Evolutionary conservation across 2,329 filamentous ascomycete genomes (phyloP).

Genomic region (Akanthomyces uredinophilus): DNA sequence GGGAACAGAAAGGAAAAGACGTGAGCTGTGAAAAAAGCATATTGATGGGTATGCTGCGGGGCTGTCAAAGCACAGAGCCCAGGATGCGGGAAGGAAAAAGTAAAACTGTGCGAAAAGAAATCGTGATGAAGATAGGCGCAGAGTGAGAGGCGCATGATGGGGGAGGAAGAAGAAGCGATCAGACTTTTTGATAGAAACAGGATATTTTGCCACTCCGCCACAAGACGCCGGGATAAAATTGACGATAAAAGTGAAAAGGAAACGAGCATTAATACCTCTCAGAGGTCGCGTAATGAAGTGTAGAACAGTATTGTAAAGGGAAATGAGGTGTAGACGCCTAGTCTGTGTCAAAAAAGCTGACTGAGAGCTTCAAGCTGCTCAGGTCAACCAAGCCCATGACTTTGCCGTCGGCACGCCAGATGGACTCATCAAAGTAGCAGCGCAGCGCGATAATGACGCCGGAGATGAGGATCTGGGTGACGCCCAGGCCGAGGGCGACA

Average conservation of each 20-base stretch:
- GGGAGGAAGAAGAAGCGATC: background rate
- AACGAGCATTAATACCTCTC: background rate
- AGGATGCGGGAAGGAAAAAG: background rate
- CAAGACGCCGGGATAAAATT: background rate
- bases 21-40: background rate
- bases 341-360: constrained; percentile 43
- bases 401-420: constrained; percentile 40
- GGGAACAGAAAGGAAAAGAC: background rate
- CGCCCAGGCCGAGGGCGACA: constrained; percentile 36
- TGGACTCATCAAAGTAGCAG: constrained; percentile 37
- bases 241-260: background rate
- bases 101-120: background rate
- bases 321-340: constrained; percentile 15
- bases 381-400: constrained; percentile 44
- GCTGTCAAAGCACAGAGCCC: background rate
- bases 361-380: constrained; percentile 36
- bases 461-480: constrained; percentile 37
- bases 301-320: background rate
- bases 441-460: constrained; percentile 31
- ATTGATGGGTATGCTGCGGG: background rate
- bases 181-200: background rate
- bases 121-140: background rate
- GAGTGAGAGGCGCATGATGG: too few species aligned
- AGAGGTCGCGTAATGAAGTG: background rate
- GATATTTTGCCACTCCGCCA: background rate